These are phyloP conservation scores for Suillus alpinus DNA, from an alignment of 768 basidiomycete genomes.

Conservation along the genomic window DNA sequence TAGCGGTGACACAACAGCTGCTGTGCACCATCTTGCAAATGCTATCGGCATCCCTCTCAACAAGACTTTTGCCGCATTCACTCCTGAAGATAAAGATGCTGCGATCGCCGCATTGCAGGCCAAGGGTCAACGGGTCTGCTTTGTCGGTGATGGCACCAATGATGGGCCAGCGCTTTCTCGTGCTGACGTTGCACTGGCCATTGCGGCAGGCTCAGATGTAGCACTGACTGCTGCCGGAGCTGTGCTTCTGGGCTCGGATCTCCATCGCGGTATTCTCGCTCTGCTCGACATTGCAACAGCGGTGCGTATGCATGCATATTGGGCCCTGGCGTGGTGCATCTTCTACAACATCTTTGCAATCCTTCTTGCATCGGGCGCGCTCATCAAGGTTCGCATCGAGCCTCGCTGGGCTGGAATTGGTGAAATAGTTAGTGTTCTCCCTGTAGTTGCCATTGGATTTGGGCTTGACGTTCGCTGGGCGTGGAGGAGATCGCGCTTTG, in stretches of 20 bases:
- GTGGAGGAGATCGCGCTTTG: too few species aligned
- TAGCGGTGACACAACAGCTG: constrained; percentile 46
- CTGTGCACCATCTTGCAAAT: constrained; percentile 38
- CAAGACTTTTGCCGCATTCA: constrained; percentile 40
- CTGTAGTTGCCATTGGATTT: too few species aligned
- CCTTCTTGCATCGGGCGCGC: constrained; percentile 35
- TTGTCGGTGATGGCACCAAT: constrained; percentile 55
- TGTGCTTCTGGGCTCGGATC: constrained; percentile 37
- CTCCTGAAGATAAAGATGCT: constrained; percentile 46
- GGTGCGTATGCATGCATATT: constrained; percentile 33
- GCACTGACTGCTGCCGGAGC: constrained; percentile 48
- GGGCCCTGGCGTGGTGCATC: constrained; percentile 38
- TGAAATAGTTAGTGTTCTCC: too few species aligned
- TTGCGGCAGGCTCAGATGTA: constrained; percentile 32
- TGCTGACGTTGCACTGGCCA: constrained; percentile 50
- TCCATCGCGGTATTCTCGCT: constrained; percentile 35
- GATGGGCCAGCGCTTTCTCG: constrained; percentile 49
- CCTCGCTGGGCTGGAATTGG: too few species aligned
- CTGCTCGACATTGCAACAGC: constrained; percentile 38
- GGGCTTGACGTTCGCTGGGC: too few species aligned
- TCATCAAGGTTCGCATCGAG: too few species aligned
- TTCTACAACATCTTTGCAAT: constrained; percentile 47
- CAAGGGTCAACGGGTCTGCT: constrained; percentile 32
- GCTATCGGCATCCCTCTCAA: constrained; percentile 37
- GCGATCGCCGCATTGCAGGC: constrained; percentile 28